These are phyloP conservation scores for Naematelia aurantialba DNA, from an alignment of 768 basidiomycete species.

Conservation along the genomic window DNA sequence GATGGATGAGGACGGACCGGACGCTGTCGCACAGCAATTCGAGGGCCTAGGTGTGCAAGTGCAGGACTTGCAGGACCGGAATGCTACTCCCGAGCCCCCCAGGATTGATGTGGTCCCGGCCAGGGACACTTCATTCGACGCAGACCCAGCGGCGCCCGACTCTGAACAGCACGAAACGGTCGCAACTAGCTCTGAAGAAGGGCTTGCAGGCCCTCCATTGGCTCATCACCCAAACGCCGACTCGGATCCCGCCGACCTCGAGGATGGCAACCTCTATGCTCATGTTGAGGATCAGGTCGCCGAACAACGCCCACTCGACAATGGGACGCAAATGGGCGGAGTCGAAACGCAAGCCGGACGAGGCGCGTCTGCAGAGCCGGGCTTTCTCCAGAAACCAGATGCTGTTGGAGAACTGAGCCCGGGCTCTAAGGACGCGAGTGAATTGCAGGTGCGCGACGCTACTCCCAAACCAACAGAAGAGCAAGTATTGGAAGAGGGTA, in stretches of 20 bases:
- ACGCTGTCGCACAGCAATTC: slow-evolving; percentile 5
- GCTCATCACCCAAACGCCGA: slow-evolving; percentile 26
- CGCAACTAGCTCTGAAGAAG: neutral
- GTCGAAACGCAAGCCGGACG: neutral
- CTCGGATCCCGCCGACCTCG: slow-evolving; percentile 26
- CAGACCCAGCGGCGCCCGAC: slow-evolving; percentile 1
- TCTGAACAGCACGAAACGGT: neutral
- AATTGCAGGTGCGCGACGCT: neutral
- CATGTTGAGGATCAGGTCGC: slow-evolving; percentile 9
- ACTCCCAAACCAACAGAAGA: neutral
- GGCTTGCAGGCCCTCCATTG: neutral
- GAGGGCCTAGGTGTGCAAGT: slow-evolving; percentile 13
- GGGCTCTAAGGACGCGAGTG: neutral
- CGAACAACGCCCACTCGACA: slow-evolving; percentile 5
- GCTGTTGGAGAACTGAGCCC: neutral
- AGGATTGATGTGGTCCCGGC: slow-evolving; percentile 5
- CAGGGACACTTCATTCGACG: neutral
- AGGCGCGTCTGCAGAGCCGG: neutral
- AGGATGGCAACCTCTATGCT: slow-evolving; percentile 16
- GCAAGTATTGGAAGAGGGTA: neutral
- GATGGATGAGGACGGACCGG: slow-evolving; percentile 3
- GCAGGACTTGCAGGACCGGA: slow-evolving; percentile 3
- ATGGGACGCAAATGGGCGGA: slow-evolving; percentile 14
- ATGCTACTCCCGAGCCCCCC: slow-evolving; percentile 20
- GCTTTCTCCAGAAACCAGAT: neutral